phyloP scores from a whole-genome alignment of 345 rosid genomes.

The Excoecaria cochinchinensis region DNA sequence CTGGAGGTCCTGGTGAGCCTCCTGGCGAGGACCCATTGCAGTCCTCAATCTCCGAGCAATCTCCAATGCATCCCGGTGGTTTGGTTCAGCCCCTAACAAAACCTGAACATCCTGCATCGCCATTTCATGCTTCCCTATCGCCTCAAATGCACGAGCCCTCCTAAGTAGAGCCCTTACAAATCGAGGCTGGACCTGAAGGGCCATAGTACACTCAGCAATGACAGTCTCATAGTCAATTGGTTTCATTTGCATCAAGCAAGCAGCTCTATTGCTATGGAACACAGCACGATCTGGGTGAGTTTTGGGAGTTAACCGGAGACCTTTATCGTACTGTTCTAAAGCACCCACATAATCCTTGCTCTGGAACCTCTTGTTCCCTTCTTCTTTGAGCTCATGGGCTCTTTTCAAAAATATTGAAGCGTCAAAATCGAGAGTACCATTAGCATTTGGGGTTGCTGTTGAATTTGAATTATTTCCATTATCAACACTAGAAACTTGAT shows the following conservation, averaged over 20 bases:
- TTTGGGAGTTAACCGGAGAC: constrained; percentile 68
- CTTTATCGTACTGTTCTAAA: constrained; percentile 74
- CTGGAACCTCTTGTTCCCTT: constrained; percentile 87
- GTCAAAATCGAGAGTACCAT: constrained; percentile 65
- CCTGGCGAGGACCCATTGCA: constrained; percentile 63
- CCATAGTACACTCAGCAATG: constrained; percentile 79
- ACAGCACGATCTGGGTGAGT: constrained; percentile 85
- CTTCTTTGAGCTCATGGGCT: constrained; percentile 95
- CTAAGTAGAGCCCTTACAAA: constrained; percentile 78
- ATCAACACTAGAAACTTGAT: constrained; percentile 46
- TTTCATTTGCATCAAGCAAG: constrained; percentile 98
- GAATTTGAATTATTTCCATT: constrained; percentile 17
- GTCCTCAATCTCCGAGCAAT: constrained; percentile 63
- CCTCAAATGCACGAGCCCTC: constrained; percentile 90
- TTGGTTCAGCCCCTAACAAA: constrained; percentile 65
- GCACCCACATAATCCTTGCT: constrained; percentile 76
- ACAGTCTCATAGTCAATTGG: constrained; percentile 82
- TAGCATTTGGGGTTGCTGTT: constrained; percentile 43
- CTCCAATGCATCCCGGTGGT: constrained; percentile 75
- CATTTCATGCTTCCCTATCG: constrained; percentile 69
- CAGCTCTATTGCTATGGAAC: constrained; percentile 90
- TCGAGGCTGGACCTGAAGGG: constrained; percentile 81
- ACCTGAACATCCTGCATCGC: constrained; percentile 80
- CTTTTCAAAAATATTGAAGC: constrained; percentile 68
- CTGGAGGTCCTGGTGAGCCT: constrained; percentile 81